These are phyloP conservation scores for Vigna reflexopilosa DNA, from an alignment of 306 rosid species.

Conservation along the genomic window DNA sequence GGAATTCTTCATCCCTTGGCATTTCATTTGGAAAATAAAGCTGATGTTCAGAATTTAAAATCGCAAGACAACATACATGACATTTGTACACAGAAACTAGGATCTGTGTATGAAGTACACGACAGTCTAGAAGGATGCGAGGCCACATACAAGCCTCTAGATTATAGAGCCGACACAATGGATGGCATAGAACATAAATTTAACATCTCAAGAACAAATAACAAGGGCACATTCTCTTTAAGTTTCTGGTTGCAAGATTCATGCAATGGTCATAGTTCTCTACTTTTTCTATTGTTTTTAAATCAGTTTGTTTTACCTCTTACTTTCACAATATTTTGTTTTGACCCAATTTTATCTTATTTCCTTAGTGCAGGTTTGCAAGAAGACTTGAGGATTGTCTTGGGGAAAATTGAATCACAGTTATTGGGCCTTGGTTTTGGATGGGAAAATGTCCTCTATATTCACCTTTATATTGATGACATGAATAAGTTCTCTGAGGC, in stretches of 20 bases:
- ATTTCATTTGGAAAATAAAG: constrained; percentile 89
- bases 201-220: constrained; percentile 72
- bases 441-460: constrained; percentile 87
- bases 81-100: constrained; percentile 48
- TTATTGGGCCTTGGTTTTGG: constrained; percentile 65
- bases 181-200: constrained; percentile 57
- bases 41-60: constrained; percentile 42
- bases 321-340: constrained; percentile 29
- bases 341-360: constrained; percentile 29
- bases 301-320: constrained; percentile 23
- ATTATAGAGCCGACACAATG: constrained; percentile 45
- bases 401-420: constrained; percentile 70
- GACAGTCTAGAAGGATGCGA: constrained; percentile 56
- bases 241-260: constrained; percentile 89
- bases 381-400: constrained; percentile 72
- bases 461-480: constrained; percentile 89
- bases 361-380: constrained; percentile 65
- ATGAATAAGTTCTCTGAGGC: constrained; percentile 79
- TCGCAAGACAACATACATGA: constrained; percentile 49
- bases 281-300: constrained; percentile 16
- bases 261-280: constrained; percentile 44
- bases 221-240: constrained; percentile 66
- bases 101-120: constrained; percentile 70
- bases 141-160: constrained; percentile 51
- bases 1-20: constrained; percentile 87